Evolutionary conservation across 345 rosid genomes (phyloP).

Genomic region (Eucalyptus grandis): DNA sequence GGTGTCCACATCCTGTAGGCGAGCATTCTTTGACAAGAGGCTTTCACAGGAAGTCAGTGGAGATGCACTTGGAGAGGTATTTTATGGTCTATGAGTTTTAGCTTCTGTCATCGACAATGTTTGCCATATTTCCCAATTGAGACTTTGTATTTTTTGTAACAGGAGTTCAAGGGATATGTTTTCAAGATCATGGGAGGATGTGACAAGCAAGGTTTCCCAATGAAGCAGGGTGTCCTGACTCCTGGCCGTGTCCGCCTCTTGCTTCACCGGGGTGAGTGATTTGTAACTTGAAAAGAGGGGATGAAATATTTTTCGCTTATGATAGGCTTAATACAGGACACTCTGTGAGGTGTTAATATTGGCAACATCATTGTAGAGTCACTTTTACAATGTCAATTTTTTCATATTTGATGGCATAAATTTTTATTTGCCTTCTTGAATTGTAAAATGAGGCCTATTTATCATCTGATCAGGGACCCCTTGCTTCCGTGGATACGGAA

Average conservation of each 20-base stretch:
- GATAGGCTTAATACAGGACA: not conserved
- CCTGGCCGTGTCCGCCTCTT: conserved; percentile 56
- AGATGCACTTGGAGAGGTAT: conserved; percentile 71
- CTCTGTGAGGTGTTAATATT: not conserved
- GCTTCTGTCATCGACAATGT: not conserved
- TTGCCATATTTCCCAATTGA: not conserved
- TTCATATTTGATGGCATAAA: not conserved
- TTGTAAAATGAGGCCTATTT: not conserved
- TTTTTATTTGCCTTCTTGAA: not conserved
- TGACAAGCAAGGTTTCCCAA: conserved; percentile 60
- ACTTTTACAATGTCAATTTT: not conserved
- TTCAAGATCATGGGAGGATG: conserved; percentile 62
- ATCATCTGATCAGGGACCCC: conserved; percentile 42
- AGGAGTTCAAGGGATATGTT: conserved; percentile 60
- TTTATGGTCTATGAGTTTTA: not conserved
- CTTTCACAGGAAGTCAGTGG: conserved; percentile 78
- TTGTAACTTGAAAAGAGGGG: not conserved
- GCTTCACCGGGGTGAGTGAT: conserved; percentile 46
- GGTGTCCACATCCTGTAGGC: conserved; percentile 1
- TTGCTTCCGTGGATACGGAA: conserved; percentile 70
- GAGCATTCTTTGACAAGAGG: conserved; percentile 61
- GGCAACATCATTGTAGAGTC: not conserved
- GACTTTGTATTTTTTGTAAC: not conserved
- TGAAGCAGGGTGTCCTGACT: conserved; percentile 62
- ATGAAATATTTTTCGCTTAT: not conserved